These are phyloP conservation scores for Phytopythium aichiense DNA, from an alignment of 352 stramenopile genomes.

Conservation along the genomic window DNA sequence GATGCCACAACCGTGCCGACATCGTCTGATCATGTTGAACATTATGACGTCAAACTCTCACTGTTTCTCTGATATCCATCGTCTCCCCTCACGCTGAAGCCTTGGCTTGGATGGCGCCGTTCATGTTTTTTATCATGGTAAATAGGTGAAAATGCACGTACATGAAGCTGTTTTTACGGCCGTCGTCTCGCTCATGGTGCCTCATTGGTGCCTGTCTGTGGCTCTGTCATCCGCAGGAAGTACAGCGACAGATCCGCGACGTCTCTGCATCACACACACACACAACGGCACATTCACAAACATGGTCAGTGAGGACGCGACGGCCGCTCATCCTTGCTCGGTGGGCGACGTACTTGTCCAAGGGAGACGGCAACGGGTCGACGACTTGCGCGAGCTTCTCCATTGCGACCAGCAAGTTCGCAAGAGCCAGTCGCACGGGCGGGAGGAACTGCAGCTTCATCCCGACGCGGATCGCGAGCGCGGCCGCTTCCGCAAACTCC, in stretches of 20 bases:
- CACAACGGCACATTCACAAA: neutral
- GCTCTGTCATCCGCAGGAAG: neutral
- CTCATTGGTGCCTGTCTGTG: neutral
- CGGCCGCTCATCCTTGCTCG: neutral
- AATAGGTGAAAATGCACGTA: neutral
- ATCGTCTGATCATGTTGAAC: constrained; percentile 35
- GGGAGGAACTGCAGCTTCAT: constrained; percentile 15
- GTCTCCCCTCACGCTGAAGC: neutral
- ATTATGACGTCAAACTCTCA: constrained; percentile 20
- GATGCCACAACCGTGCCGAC: constrained; percentile 16
- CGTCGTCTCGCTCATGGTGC: neutral
- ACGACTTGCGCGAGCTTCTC: constrained; percentile 18
- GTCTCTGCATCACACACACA: neutral
- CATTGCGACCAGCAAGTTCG: constrained; percentile 15
- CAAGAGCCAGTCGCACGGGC: constrained; percentile 16
- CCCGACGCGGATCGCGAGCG: constrained; percentile 15
- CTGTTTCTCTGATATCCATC: constrained; percentile 2
- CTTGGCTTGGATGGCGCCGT: neutral
- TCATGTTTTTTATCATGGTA: neutral
- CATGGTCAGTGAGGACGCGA: neutral
- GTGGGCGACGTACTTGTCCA: constrained; percentile 14
- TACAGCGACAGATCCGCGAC: neutral
- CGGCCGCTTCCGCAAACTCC: constrained; percentile 15
- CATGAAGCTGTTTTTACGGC: neutral
- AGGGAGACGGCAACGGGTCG: constrained; percentile 15